Evolutionary conservation across 257 asterid genomes (phyloP), one percentile per base, ranked within the genome.

Genomic region (Thymus quinquecostatus): DNA sequence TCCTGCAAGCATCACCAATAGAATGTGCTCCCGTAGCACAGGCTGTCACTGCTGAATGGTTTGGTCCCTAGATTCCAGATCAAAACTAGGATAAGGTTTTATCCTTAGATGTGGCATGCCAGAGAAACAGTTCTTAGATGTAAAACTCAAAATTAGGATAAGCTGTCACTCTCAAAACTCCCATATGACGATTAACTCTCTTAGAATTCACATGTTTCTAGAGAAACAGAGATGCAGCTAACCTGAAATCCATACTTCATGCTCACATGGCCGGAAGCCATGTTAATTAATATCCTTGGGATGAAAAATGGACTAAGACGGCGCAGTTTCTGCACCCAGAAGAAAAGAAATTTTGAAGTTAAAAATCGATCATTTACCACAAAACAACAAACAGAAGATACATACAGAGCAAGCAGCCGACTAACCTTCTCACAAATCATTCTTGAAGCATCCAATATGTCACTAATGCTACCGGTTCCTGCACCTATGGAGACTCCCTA

Each of bases 401-500:
- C 55, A 66, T 55, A 43, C 13, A 41, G 27, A 70, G 56, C 12
- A 57, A 77, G 62, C 29, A 49, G 70, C 53, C 65, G 63, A 71
- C 70, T 21, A 61, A 93, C 98, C 97, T 94, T 94, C 73, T 88
- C 99, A 75, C 79, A 89, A 47, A 91, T 86, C 87, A 94, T 56
- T 79, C 83, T 88, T 66, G 98, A 91, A 68, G 98, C 97, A 69
- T 94, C 97, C 80, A 94, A 76, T 75, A 89, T 83, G 70, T 94
- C 99, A 74, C 87, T 73, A 77, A 94, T 88, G 86, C 98, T 85
- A 70, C 99, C 98, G 66, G 88, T 94, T 80, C 98, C 99, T 3
- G 97, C 99, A 82, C 99, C 99, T 73, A 94, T 88, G 70, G 99
- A 94, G 73, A 94, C 99, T 73, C 99, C 99, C 98, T 93, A 85